Conservation (phyloP, 306 rosid species). For the Ormosia semicastrata region DNA sequence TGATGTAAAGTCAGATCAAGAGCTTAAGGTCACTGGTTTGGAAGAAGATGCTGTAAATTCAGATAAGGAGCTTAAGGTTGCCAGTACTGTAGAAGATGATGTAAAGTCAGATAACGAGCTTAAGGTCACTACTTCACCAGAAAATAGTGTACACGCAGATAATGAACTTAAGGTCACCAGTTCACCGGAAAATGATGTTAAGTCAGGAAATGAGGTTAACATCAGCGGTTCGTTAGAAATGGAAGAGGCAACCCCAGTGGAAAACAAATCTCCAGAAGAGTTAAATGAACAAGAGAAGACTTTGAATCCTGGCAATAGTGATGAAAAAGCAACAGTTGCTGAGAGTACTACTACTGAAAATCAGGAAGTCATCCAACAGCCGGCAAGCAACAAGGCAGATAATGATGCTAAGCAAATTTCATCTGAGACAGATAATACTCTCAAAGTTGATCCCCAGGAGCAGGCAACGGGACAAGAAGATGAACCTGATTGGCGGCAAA, state of each 20-base stretch:
- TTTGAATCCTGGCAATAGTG: constrained; percentile 18
- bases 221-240: constrained; percentile 6
- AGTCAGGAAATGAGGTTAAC: not conserved
- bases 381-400: constrained; percentile 9
- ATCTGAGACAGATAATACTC: constrained; percentile 22
- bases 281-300: constrained; percentile 28
- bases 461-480: constrained; percentile 37
- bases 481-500: constrained; percentile 76
- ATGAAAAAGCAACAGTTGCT: constrained; percentile 22
- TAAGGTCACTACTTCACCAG: constrained; percentile 22
- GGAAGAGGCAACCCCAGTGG: not conserved
- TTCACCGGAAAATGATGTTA: constrained; percentile 13
- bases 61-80: constrained; percentile 12
- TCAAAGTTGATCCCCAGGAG: constrained; percentile 31
- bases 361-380: constrained; percentile 29
- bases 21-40: not conserved
- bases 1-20: constrained; percentile 31
- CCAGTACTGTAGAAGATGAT: not conserved
- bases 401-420: constrained; percentile 27
- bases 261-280: constrained; percentile 8
- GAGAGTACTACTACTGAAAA: constrained; percentile 22
- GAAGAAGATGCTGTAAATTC: constrained; percentile 23
- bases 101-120: constrained; percentile 43
- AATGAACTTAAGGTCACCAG: constrained; percentile 10
- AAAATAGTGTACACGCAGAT: not conserved